Base-by-base conservation (phyloP, 768 basidiomycete genomes). In the Mycena alexandri region DNA sequence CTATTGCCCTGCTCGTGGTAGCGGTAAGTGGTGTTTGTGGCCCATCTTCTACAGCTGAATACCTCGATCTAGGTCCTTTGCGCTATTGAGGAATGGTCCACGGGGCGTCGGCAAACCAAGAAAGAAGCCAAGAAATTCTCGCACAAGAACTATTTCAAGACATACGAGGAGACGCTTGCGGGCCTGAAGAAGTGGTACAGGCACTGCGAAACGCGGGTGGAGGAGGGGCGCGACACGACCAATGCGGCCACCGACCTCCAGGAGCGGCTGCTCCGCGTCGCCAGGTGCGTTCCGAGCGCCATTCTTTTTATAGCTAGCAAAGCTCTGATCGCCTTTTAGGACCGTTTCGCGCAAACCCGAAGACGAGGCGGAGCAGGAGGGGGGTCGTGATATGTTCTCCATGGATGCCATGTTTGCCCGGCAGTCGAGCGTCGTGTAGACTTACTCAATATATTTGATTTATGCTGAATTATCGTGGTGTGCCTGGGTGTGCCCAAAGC, bases 51-150 rank as follows among this genome's bases (percentile, higher is more conserved):
- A 13, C n/a, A 2, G 25, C 51, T 54, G 19, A 53, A 3, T 19
- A 29, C 5, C 1, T n/a, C 17, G 24, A 14, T 2, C 38, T 9
- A 62, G 61, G 43, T 46, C 7, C 43, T 21, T 10, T 47, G 44
- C 17, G 43, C 52, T 29, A 62, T 62, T 21, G 51, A 62, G 21
- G 61, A 62, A 43, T 62, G 61, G 61, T 29, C 52, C 12, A 62
- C 61, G 9, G 61, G 61, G 21, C 51, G 52, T 4, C 47, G 43
- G 42, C n/a, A n/a, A n/a, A n/a, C n/a, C n/a, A n/a, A n/a, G 43
- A 36, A 8, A 13, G 3, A n/a, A n/a, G n/a, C n/a, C 33, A 46
- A 29, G 29, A 2, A 22, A 9, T 62, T 62, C 46, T 16, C 51
- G 17, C 61, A 62, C 38, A 22, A 17, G 33, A 17, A n/a, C 3